phyloP scores from a whole-genome alignment of 192 early-diverging fungal genomes.

The Powellomyces hirtus region DNA sequence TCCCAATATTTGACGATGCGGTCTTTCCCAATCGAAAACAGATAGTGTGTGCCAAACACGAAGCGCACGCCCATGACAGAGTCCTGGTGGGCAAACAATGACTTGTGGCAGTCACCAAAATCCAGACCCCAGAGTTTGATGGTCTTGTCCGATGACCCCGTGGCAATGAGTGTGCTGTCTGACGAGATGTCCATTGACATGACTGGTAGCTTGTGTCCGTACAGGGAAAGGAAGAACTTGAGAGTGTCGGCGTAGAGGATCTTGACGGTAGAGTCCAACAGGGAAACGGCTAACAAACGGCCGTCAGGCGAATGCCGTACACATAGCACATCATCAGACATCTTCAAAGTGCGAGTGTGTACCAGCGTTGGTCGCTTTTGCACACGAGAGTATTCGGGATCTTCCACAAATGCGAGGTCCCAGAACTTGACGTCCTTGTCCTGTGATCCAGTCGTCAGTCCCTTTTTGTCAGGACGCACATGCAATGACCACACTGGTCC shows the following conservation, averaged over 20 bases:
- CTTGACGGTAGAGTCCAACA: slow-evolving; percentile 95
- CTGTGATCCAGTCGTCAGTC: slow-evolving; percentile 86
- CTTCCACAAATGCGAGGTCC: slow-evolving; percentile 81
- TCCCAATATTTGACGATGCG: slow-evolving; percentile 93
- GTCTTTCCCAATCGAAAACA: slow-evolving; percentile 92
- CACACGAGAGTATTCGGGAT: slow-evolving; percentile 31
- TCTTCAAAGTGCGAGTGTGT: slow-evolving; percentile 87
- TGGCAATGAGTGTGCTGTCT: slow-evolving; percentile 86
- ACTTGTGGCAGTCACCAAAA: slow-evolving; percentile 98
- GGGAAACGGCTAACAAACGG: slow-evolving; percentile 82
- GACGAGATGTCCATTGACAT: slow-evolving; percentile 98
- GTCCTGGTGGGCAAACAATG: slow-evolving; percentile 91
- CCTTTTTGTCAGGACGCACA: slow-evolving; percentile 80
- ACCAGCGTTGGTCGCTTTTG: slow-evolving; percentile 69
- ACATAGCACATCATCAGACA: slow-evolving; percentile 91
- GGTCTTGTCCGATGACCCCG: slow-evolving; percentile 95
- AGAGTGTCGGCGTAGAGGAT: slow-evolving; percentile 95
- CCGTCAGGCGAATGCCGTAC: slow-evolving; percentile 83
- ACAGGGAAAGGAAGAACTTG: slow-evolving; percentile 95
- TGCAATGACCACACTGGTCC: slow-evolving; percentile 86
- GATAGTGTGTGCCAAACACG: slow-evolving; percentile 93
- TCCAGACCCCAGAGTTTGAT: slow-evolving; percentile 99
- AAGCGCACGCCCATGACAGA: slow-evolving; percentile 84
- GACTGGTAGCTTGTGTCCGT: slow-evolving; percentile 98
- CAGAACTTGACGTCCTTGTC: slow-evolving; percentile 98